Percentiles rank a stretch among this genome's conserved stretches.
phyloP scores from a whole-genome alignment of 164 flowering plant species.

The Protea cynaroides region DNA sequence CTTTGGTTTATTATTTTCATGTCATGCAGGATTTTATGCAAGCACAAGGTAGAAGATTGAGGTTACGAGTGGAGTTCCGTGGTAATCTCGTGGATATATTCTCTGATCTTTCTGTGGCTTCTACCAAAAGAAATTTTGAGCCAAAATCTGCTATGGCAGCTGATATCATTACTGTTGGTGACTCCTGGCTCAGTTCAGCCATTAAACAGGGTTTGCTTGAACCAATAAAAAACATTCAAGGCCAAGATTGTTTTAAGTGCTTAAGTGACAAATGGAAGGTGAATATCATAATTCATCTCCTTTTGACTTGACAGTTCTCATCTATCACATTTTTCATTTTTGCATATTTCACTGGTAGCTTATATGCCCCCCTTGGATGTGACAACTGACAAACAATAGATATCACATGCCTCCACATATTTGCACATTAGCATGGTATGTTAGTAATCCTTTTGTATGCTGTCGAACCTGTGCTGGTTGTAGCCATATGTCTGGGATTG shows the following conservation, averaged over 20 bases:
- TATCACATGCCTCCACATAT: too few relatives aligned
- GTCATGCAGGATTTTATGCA: constrained; percentile 61
- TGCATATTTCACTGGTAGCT: too few relatives aligned
- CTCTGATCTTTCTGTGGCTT: constrained; percentile 42
- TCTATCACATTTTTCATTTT: neutral
- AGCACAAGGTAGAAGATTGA: constrained; percentile 73
- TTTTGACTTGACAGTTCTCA: neutral
- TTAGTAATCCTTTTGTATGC: too few relatives aligned
- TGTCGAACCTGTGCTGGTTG: too few relatives aligned
- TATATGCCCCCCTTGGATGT: too few relatives aligned
- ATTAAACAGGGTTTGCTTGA: constrained; percentile 61
- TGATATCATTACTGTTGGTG: constrained; percentile 79
- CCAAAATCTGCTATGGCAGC: constrained; percentile 58
- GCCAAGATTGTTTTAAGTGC: constrained; percentile 66
- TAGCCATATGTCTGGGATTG: too few relatives aligned
- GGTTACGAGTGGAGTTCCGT: constrained; percentile 39
- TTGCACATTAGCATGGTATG: too few relatives aligned
- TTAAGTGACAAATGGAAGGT: constrained; percentile 90
- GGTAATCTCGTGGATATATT: constrained; percentile 56
- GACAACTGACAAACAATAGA: too few relatives aligned
- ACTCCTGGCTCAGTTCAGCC: constrained; percentile 78
- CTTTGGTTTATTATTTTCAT: constrained; percentile 2
- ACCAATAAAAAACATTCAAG: constrained; percentile 58
- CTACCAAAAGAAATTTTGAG: constrained; percentile 27
- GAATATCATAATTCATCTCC: constrained; percentile 4